Evolutionary conservation across 2,329 filamentous ascomycete species (phyloP).

Genomic region (Aureobasidium sp.): DNA sequence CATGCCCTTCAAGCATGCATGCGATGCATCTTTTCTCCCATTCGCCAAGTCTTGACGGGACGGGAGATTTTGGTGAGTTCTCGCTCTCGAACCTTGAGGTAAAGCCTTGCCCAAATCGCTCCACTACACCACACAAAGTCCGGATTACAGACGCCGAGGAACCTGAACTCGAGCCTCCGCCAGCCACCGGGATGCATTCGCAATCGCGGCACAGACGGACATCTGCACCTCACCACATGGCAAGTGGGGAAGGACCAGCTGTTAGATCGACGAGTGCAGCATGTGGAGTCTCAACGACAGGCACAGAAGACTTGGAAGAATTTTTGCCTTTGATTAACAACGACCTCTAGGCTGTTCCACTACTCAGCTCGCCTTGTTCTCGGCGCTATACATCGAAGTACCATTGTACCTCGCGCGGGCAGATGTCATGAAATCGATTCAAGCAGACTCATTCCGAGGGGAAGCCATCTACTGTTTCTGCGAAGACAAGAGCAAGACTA

Average conservation of each 20-base stretch:
- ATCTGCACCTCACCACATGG: neutral
- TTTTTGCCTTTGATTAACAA: conserved; percentile 9
- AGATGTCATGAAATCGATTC: neutral
- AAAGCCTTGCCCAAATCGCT: neutral
- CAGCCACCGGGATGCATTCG: conserved; percentile 1
- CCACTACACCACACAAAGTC: neutral
- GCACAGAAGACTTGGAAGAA: neutral
- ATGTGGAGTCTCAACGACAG: conserved; percentile 10
- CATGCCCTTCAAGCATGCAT: neutral
- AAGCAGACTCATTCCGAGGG: neutral
- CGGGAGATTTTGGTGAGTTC: neutral
- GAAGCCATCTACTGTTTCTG: neutral
- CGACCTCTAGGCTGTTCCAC: neutral
- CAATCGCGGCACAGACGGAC: conserved; percentile 6
- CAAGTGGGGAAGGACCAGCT: neutral
- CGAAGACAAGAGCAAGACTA: neutral
- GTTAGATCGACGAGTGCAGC: neutral
- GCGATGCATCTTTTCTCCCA: neutral
- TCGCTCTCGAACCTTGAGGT: neutral
- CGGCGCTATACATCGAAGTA: neutral
- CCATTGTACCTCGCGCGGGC: neutral
- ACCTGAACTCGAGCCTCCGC: neutral
- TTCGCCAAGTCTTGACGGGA: neutral
- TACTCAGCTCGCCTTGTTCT: conserved; percentile 9
- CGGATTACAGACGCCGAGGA: neutral